These are phyloP conservation scores for Suhomyces guaymorum DNA, from an alignment of 1,139 yeast species.

Conservation along the genomic window DNA sequence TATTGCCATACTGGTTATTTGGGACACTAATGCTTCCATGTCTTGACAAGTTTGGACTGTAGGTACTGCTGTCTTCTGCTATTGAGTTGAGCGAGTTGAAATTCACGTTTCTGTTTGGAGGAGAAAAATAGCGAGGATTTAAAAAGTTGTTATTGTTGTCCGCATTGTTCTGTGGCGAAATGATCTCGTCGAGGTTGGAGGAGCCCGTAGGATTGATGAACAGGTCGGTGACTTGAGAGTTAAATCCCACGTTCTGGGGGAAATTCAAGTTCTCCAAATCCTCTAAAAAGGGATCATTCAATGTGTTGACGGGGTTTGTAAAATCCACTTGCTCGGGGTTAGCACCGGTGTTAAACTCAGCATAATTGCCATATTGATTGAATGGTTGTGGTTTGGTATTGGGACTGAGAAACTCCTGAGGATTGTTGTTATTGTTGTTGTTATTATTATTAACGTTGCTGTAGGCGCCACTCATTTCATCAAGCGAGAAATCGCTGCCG, in stretches of 20 bases:
- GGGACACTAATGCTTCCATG: constrained; percentile 38
- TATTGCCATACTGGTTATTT: constrained; percentile 13
- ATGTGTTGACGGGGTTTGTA: constrained; percentile 7
- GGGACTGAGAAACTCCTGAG: constrained; percentile 7
- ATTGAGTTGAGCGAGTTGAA: constrained; percentile 34
- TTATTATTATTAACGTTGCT: too few species aligned
- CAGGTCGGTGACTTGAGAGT: constrained; percentile 6
- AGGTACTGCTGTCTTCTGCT: constrained; percentile 31
- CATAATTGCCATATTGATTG: constrained; percentile 2
- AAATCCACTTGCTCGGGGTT: constrained; percentile 6
- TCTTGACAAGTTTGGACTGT: constrained; percentile 36
- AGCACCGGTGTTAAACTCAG: constrained; percentile 4
- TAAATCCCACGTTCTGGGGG: constrained; percentile 9
- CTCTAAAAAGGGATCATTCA: constrained; percentile 38
- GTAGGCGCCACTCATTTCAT: constrained; percentile 5
- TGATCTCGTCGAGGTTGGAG: constrained; percentile 37
- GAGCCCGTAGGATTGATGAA: constrained; percentile 21
- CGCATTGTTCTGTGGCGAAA: constrained; percentile 29
- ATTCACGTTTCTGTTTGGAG: constrained; percentile 30
- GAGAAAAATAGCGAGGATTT: constrained; percentile 47
- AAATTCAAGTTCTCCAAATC: constrained; percentile 30
- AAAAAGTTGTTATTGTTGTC: constrained; percentile 28
- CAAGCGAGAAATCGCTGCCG: constrained; percentile 9
- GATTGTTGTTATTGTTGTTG: too few species aligned
- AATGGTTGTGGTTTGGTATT: constrained; percentile 4